A percentile compares a stretch with the other conserved stretches of the same genome.
Evolutionary conservation across 495 filamentous ascomycete genomes (phyloP).

Genomic region (Daldinia loculata): DNA sequence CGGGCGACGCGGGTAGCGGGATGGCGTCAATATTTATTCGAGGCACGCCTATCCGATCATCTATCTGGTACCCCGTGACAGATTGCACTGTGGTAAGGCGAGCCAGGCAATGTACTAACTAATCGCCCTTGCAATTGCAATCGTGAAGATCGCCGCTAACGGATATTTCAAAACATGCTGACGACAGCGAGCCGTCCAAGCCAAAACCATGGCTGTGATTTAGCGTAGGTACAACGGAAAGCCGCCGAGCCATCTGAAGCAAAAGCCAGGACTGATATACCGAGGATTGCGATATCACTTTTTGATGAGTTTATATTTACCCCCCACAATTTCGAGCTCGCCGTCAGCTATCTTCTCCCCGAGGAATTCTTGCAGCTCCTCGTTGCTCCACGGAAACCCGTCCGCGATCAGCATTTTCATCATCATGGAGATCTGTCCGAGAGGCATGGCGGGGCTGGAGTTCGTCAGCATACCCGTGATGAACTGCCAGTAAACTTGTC

Average conservation of each 20-base stretch:
- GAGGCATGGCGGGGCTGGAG: conserved; percentile 75
- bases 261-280: conserved; percentile 23
- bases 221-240: conserved; percentile 8
- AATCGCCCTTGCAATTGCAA: conserved; percentile 3
- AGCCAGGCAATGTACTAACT: neutral
- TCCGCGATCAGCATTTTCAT: conserved; percentile 87
- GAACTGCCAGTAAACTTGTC: conserved; percentile 86
- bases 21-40: conserved; percentile 31
- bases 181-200: conserved; percentile 24
- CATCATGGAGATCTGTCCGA: conserved; percentile 89
- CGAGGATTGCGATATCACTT: conserved; percentile 46
- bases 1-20: conserved; percentile 2
- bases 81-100: conserved; percentile 4
- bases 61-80: conserved; percentile 29
- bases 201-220: neutral
- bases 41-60: conserved; percentile 17
- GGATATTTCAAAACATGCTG: conserved; percentile 29
- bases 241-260: neutral
- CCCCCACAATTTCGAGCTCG: conserved; percentile 75
- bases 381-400: conserved; percentile 80
- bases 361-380: conserved; percentile 80
- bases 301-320: conserved; percentile 71
- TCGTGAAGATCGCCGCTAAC: conserved; percentile 29
- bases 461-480: conserved; percentile 96
- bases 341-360: conserved; percentile 74